phyloP scores from a whole-genome alignment of 257 asterid genomes.

The Cruciata laevipes region DNA sequence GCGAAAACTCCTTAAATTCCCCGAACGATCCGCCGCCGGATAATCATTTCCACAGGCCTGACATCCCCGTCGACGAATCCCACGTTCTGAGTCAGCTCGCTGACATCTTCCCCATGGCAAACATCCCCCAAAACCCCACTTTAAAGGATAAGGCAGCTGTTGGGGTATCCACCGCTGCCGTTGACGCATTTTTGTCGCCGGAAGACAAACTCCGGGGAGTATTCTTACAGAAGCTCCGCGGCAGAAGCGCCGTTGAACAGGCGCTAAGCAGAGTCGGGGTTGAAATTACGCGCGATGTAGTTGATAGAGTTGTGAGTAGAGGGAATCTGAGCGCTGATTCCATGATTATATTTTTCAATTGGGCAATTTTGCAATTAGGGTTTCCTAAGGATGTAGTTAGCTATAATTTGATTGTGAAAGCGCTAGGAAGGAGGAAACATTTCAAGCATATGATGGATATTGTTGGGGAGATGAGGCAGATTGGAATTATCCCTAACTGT shows the following conservation, averaged over 20 bases:
- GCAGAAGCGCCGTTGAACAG: constrained; percentile 33
- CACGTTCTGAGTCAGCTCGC: constrained; percentile 51
- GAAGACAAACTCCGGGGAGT: constrained; percentile 81
- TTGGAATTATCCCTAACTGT: constrained; percentile 34
- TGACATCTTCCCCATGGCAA: constrained; percentile 41
- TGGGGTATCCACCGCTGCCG: constrained; percentile 32
- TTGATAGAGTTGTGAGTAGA: constrained; percentile 51
- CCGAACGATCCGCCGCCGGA: constrained; percentile 1
- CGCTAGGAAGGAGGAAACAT: constrained; percentile 72
- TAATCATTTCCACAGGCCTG: not conserved
- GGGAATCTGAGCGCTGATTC: constrained; percentile 62
- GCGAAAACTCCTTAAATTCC: constrained; percentile 11
- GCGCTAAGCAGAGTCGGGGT: constrained; percentile 45
- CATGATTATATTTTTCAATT: constrained; percentile 52
- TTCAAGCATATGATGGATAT: constrained; percentile 55
- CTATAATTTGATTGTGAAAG: constrained; percentile 48
- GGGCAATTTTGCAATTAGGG: constrained; percentile 52
- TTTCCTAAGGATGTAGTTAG: constrained; percentile 21
- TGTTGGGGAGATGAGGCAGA: constrained; percentile 39
- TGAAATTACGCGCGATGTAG: constrained; percentile 40
- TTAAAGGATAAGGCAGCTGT: constrained; percentile 15
- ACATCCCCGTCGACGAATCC: constrained; percentile 34
- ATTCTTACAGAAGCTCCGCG: constrained; percentile 55
- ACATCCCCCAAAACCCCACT: constrained; percentile 16
- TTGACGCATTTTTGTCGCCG: constrained; percentile 57